phyloP scores from a whole-genome alignment of 352 stramenopile genomes.

The Pythium guiyangense region DNA sequence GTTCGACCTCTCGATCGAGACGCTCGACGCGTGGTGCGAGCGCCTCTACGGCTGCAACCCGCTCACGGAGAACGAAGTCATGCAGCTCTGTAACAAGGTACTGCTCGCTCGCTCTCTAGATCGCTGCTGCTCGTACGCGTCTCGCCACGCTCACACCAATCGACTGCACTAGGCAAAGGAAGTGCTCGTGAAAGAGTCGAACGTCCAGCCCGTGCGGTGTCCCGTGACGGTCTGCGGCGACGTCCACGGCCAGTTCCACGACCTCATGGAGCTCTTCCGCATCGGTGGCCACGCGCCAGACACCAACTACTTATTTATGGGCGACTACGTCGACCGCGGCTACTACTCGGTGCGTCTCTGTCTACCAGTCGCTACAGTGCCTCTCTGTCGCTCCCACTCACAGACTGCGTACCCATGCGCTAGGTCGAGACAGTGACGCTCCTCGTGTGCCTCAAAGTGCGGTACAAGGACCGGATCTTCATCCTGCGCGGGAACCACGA shows the following conservation, averaged over 20 bases:
- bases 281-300: constrained; percentile 87
- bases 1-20: constrained; percentile 79
- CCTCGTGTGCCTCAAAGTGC: constrained; percentile 92
- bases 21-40: constrained; percentile 93
- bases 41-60: constrained; percentile 93
- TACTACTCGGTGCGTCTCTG: constrained; percentile 87
- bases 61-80: constrained; percentile 94
- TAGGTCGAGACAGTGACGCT: constrained; percentile 89
- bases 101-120: neutral
- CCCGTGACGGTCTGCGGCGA: constrained; percentile 95
- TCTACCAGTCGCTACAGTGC: neutral
- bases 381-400: neutral
- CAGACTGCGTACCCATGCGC: neutral
- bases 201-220: constrained; percentile 94
- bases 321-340: constrained; percentile 98
- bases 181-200: constrained; percentile 96
- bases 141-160: too few relatives aligned
- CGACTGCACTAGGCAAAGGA: constrained; percentile 84
- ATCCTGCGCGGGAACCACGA: constrained; percentile 95
- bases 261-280: constrained; percentile 64
- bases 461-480: constrained; percentile 90
- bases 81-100: constrained; percentile 90
- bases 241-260: constrained; percentile 64
- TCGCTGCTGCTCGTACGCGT: too few relatives aligned
- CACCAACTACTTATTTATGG: constrained; percentile 99